These are phyloP conservation scores for Leccinum disarticulatum DNA, from an alignment of 768 basidiomycete species.

Conservation along the genomic window DNA sequence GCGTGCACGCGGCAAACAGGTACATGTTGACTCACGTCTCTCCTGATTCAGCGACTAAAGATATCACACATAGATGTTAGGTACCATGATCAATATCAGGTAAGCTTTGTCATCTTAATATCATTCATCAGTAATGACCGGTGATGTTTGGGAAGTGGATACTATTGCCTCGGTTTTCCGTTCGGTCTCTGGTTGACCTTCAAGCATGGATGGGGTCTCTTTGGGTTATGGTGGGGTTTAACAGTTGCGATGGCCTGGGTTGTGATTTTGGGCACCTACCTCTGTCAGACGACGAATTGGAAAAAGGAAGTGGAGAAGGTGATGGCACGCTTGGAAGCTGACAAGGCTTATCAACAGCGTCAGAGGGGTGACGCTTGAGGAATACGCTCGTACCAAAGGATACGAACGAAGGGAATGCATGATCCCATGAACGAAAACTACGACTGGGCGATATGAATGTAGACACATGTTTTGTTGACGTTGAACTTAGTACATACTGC, in stretches of 20 bases:
- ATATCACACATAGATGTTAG: constrained; percentile 50
- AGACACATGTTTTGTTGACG: neutral
- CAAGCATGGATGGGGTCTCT: constrained; percentile 53
- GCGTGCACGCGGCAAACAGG: constrained; percentile 80
- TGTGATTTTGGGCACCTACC: constrained; percentile 22
- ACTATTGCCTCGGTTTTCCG: constrained; percentile 82
- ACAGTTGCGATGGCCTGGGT: constrained; percentile 42
- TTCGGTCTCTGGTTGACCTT: constrained; percentile 80
- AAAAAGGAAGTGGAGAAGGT: constrained; percentile 65
- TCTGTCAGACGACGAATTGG: constrained; percentile 69
- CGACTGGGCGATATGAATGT: neutral
- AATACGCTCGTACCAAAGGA: neutral
- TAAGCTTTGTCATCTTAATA: constrained; percentile 20
- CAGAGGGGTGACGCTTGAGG: neutral
- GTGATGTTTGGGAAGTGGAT: constrained; percentile 42
- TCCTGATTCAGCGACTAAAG: neutral
- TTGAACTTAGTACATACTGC: neutral
- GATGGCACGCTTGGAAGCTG: constrained; percentile 47
- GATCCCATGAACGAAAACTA: neutral
- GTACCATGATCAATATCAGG: constrained; percentile 80
- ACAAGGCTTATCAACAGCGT: constrained; percentile 28
- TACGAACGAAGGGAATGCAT: neutral
- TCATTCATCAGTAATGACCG: neutral
- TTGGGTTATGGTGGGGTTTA: constrained; percentile 87
- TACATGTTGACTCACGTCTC: constrained; percentile 15